These are phyloP conservation scores for Mucor lusitanicus DNA, from an alignment of 371 early-diverging fungal genomes.

Conservation along the genomic window DNA sequence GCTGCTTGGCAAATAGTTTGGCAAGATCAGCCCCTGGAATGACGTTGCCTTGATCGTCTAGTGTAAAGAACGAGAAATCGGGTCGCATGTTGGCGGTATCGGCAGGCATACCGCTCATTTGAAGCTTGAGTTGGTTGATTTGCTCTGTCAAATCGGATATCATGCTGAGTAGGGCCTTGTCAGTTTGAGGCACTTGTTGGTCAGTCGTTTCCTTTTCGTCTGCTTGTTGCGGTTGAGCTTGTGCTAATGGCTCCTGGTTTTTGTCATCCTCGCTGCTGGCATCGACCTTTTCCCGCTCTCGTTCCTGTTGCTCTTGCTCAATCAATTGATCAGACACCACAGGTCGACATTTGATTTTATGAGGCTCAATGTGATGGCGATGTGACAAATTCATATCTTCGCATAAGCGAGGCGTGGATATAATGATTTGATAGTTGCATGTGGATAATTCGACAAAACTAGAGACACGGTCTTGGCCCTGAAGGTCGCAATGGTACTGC, in stretches of 20 bases:
- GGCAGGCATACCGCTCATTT: conserved; percentile 6
- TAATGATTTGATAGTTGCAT: conserved; percentile 72
- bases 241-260: neutral
- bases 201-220: neutral
- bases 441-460: conserved; percentile 61
- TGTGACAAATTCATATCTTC: conserved; percentile 61
- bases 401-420: conserved; percentile 74
- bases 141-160: conserved; percentile 35
- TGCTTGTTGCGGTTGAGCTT: neutral
- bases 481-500: conserved; percentile 72
- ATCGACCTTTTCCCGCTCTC: neutral
- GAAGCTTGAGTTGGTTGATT: conserved; percentile 25
- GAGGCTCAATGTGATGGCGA: conserved; percentile 43
- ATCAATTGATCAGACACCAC: conserved; percentile 58
- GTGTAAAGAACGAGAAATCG: neutral
- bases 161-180: conserved; percentile 10
- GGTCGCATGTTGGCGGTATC: neutral
- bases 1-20: neutral
- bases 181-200: neutral
- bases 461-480: conserved; percentile 58
- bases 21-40: conserved; percentile 13
- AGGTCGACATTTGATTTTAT: conserved; percentile 62
- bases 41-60: conserved; percentile 23
- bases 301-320: conserved; percentile 14
- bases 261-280: neutral